These are phyloP conservation scores for Trichosporon asahii DNA, from an alignment of 1,284 basidiomycete species.

Conservation along the genomic window DNA sequence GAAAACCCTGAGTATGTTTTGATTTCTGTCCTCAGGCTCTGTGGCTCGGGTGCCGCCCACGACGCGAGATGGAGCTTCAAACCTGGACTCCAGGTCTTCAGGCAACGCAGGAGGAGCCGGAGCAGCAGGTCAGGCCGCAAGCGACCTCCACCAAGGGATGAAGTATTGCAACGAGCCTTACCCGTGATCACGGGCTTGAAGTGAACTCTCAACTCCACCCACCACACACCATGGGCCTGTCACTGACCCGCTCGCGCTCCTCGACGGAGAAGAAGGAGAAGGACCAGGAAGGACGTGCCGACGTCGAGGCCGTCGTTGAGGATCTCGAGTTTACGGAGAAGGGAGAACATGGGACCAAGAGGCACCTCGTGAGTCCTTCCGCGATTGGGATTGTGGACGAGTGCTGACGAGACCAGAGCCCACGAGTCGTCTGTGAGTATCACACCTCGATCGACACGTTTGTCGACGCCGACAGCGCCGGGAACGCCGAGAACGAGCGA, in stretches of 20 bases:
- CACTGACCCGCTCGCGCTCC: not conserved
- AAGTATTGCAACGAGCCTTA: not conserved
- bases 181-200: not conserved
- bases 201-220: not conserved
- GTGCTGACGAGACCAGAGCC: not conserved
- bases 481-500: no score
- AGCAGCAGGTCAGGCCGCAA: not conserved
- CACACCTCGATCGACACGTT: no score
- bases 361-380: slow-evolving; percentile 16
- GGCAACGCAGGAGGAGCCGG: no score
- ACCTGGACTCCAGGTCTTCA: no score
- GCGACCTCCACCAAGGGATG: not conserved
- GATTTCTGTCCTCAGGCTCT: no score
- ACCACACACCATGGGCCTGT: not conserved
- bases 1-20: not conserved
- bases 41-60: no score
- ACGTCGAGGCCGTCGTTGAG: slow-evolving; percentile 3
- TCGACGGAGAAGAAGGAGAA: not conserved
- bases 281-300: not conserved
- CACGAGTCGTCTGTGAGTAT: not conserved
- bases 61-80: no score
- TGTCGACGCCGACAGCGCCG: no score
- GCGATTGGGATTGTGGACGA: no score
- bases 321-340: slow-evolving; percentile 12
- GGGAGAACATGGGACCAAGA: slow-evolving; percentile 17